Percentiles rank a stretch among this genome's conserved stretches.
phyloP scores from a whole-genome alignment of 108 stramenopile genomes.

The Nitzschia palea region DNA sequence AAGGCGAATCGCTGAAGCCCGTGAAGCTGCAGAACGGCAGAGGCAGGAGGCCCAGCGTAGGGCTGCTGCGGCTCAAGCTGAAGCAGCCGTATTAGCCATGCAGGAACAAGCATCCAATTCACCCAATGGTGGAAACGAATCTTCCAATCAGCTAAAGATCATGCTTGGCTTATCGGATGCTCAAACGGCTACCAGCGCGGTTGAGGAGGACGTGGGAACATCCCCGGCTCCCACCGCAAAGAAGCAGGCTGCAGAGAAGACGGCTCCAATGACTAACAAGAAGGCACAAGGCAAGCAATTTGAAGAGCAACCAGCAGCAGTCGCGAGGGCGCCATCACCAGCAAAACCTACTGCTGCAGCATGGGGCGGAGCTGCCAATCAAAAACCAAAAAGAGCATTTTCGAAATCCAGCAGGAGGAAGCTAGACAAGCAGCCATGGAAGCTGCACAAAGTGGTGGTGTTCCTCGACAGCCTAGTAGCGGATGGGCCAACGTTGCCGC shows the following conservation, averaged over 20 bases:
- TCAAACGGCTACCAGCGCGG: slow-evolving; percentile 12
- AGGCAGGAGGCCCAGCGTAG: slow-evolving; percentile 21
- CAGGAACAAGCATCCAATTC: slow-evolving; percentile 21
- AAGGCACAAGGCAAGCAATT: slow-evolving; percentile 30
- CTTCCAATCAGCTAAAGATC: slow-evolving; percentile 81
- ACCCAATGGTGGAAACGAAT: slow-evolving; percentile 54
- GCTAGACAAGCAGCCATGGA: slow-evolving; percentile 66
- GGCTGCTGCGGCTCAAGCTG: slow-evolving; percentile 25
- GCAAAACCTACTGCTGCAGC: slow-evolving; percentile 57
- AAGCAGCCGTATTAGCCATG: slow-evolving; percentile 12
- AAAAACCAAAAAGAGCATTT: slow-evolving; percentile 70
- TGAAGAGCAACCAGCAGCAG: slow-evolving; percentile 27
- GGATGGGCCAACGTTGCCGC: slow-evolving; percentile 90
- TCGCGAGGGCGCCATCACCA: slow-evolving; percentile 24
- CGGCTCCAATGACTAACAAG: slow-evolving; percentile 24
- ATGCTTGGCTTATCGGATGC: slow-evolving; percentile 74
- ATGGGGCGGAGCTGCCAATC: slow-evolving; percentile 64
- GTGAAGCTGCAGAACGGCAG: slow-evolving; percentile 35
- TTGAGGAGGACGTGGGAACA: slow-evolving; percentile 14
- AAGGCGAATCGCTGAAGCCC: slow-evolving; percentile 30
- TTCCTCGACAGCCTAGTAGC: slow-evolving; percentile 39
- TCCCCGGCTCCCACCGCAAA: slow-evolving; percentile 25
- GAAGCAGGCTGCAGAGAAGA: slow-evolving; percentile 16
- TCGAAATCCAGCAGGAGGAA: slow-evolving; percentile 89
- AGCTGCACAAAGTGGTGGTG: slow-evolving; percentile 52